Evolutionary conservation across 2,329 filamentous ascomycete species (phyloP).

Genomic region (Fusarium avenaceum): DNA sequence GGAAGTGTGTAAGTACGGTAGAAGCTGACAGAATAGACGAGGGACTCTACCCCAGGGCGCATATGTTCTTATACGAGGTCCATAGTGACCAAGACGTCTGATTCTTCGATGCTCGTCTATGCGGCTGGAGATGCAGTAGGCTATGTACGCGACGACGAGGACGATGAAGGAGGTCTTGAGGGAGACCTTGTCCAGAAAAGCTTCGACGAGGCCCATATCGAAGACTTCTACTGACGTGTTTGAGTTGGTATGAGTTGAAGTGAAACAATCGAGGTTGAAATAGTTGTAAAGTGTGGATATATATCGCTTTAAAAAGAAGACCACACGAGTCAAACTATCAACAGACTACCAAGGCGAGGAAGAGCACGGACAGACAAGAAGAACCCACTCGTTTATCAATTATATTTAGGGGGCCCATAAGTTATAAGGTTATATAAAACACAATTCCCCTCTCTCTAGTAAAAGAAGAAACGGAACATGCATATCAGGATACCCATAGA

Average conservation of each 20-base stretch:
- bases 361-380: constrained; percentile 1
- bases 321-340: too few relatives aligned
- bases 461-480: constrained; percentile 12
- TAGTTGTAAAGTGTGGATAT: constrained; percentile 7
- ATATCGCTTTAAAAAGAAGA: not conserved
- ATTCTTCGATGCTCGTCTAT: constrained; percentile 61
- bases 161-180: constrained; percentile 56
- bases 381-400: not conserved
- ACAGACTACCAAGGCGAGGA: not conserved
- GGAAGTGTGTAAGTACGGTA: constrained; percentile 3
- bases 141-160: constrained; percentile 54
- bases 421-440: constrained; percentile 7
- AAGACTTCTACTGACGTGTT: not conserved
- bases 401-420: not conserved
- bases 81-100: constrained; percentile 60
- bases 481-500: constrained; percentile 21
- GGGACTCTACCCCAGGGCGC: constrained; percentile 62
- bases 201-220: constrained; percentile 66
- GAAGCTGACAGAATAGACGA: not conserved
- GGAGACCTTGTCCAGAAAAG: constrained; percentile 61
- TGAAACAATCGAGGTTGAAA: not conserved
- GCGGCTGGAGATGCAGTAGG: constrained; percentile 56
- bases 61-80: constrained; percentile 53
- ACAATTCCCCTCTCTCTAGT: not conserved
- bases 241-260: not conserved